Percentiles rank a stretch among this genome's conserved stretches.
Evolutionary conservation across 2,329 filamentous ascomycete genomes (phyloP).

Genomic region (Monilinia fructicola): DNA sequence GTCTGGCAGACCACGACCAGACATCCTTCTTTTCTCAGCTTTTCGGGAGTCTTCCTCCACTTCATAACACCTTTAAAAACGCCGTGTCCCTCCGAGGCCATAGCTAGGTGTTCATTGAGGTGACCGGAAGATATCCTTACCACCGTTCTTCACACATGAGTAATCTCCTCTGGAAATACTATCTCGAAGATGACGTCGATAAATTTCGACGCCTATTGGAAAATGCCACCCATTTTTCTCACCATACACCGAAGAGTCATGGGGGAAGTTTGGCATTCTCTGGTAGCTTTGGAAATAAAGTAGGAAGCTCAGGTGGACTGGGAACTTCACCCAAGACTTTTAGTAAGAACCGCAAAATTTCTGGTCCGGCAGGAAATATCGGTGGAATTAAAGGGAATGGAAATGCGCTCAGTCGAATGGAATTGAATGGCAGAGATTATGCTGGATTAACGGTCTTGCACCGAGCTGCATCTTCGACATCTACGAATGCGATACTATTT

Average conservation of each 20-base stretch:
- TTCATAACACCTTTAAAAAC: slow-evolving; percentile 77
- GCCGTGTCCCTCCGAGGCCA: slow-evolving; percentile 84
- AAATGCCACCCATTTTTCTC: slow-evolving; percentile 58
- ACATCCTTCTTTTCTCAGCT: slow-evolving; percentile 14
- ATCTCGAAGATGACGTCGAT: slow-evolving; percentile 97
- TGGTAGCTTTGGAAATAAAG: slow-evolving; percentile 45
- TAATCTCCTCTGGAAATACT: slow-evolving; percentile 94
- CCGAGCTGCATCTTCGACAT: slow-evolving; percentile 75
- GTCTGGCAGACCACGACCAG: slow-evolving; percentile 26
- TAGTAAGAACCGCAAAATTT: slow-evolving; percentile 53
- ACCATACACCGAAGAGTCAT: slow-evolving; percentile 56
- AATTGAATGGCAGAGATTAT: slow-evolving; percentile 83
- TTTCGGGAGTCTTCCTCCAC: slow-evolving; percentile 46
- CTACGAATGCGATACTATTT: slow-evolving; percentile 68
- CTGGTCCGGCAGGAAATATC: slow-evolving; percentile 49
- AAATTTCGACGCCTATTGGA: slow-evolving; percentile 86
- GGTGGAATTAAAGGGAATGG: slow-evolving; percentile 49
- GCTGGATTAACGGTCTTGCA: slow-evolving; percentile 81
- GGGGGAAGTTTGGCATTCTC: slow-evolving; percentile 43
- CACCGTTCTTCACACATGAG: slow-evolving; percentile 69
- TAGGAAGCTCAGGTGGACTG: slow-evolving; percentile 36
- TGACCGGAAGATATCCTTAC: slow-evolving; percentile 38
- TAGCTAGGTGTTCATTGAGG: slow-evolving; percentile 69
- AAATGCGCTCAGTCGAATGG: slow-evolving; percentile 52
- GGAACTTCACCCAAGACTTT: slow-evolving; percentile 52